A percentile compares a stretch with the other conserved stretches of the same genome.
These are phyloP conservation scores for Inonotus hispidus DNA, from an alignment of 1,284 basidiomycete species.

Conservation along the genomic window DNA sequence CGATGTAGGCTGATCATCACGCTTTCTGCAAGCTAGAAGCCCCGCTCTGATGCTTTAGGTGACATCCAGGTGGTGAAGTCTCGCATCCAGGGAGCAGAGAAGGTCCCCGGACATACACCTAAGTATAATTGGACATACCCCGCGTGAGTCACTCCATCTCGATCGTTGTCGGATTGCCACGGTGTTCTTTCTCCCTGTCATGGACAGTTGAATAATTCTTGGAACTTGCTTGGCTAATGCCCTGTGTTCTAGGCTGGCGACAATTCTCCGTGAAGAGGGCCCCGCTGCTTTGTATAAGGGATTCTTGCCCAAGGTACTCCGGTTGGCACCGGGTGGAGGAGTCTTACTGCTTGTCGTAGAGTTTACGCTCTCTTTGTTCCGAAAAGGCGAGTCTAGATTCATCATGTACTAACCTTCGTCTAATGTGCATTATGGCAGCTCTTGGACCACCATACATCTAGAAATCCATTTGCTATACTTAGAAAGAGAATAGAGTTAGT, in stretches of 20 bases:
- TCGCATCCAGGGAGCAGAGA: conserved; percentile 79
- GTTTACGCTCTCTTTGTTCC: conserved; percentile 71
- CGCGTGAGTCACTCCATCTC: conserved; percentile 35
- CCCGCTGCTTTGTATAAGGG: conserved; percentile 91
- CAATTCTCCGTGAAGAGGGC: conserved; percentile 90
- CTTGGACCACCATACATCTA: conserved; percentile 17
- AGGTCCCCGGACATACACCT: conserved; percentile 58
- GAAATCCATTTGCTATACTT: neutral
- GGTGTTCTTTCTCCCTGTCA: neutral
- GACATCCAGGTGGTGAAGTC: conserved; percentile 84
- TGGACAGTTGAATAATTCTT: neutral
- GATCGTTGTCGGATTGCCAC: conserved; percentile 30
- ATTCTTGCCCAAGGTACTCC: conserved; percentile 80
- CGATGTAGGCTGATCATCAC: conserved; percentile 38
- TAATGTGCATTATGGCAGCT: neutral
- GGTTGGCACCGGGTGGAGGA: conserved; percentile 92
- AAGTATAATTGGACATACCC: conserved; percentile 96
- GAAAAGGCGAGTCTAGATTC: conserved; percentile 45
- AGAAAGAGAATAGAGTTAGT: neutral
- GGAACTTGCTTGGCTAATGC: neutral
- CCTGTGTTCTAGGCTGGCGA: conserved; percentile 43
- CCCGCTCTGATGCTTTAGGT: neutral
- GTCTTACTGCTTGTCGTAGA: conserved; percentile 90
- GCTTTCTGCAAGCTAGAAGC: neutral
- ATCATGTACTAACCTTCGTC: neutral